Conservation (phyloP, 2,329 filamentous ascomycete genomes). For the Xylariaceae sp. region DNA sequence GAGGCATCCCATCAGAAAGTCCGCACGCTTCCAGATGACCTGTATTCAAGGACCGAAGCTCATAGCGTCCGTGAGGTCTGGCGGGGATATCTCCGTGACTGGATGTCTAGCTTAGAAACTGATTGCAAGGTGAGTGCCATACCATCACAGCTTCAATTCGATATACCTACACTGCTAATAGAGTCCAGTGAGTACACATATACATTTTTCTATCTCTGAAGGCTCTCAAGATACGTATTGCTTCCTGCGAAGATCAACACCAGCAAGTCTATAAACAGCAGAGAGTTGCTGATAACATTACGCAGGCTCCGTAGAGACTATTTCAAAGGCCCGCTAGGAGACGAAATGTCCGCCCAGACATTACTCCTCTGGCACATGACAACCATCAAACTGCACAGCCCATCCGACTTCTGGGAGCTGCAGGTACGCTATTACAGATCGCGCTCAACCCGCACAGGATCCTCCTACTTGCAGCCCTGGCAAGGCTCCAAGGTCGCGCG, state of each 20-base stretch:
- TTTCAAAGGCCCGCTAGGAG: background rate
- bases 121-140: constrained; percentile 19
- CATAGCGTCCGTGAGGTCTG: constrained; percentile 9
- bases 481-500: constrained; percentile 18
- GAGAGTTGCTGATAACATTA: no score
- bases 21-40: constrained; percentile 26
- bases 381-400: constrained; percentile 21
- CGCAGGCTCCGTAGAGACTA: constrained; percentile 9
- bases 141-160: background rate
- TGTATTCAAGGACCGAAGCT: constrained; percentile 16
- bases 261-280: no score
- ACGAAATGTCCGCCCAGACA: constrained; percentile 13
- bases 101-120: constrained; percentile 16
- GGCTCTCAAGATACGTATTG: no score
- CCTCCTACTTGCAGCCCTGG: constrained; percentile 19
- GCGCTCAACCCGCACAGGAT: background rate
- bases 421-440: constrained; percentile 22
- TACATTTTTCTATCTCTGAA: no score
- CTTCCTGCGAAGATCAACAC: no score
- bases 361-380: constrained; percentile 23
- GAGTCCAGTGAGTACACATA: no score
- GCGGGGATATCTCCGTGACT: constrained; percentile 14
- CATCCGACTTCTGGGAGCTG: constrained; percentile 20
- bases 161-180: no score
- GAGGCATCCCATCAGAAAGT: constrained; percentile 23